phyloP scores from a whole-genome alignment of 306 rosid species.

The Inga leiocalycina region DNA sequence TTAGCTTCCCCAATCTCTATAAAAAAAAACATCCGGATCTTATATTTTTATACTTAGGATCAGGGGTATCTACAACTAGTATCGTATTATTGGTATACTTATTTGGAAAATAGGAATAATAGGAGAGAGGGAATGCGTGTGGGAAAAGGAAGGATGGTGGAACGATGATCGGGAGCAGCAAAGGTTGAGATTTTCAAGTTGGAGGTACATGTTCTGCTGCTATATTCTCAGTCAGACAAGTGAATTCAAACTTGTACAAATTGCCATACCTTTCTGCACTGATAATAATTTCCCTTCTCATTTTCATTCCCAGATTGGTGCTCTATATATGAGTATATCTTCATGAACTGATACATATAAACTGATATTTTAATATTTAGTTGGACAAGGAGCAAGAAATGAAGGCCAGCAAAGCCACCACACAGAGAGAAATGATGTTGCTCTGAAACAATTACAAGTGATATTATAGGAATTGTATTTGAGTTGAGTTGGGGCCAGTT shows the following conservation, averaged over 20 bases:
- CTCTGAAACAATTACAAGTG: constrained; percentile 13
- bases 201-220: constrained; percentile 2
- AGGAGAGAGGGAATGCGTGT: neutral
- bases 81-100: too few relatives aligned
- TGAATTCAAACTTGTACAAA: neutral
- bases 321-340: neutral
- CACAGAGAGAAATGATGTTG: neutral
- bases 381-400: neutral
- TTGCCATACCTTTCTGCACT: neutral
- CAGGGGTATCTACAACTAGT: too few relatives aligned
- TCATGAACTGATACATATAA: neutral
- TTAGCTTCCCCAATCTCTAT: too few relatives aligned
- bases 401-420: neutral
- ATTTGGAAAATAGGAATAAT: neutral
- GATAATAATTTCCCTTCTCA: neutral
- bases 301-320: neutral
- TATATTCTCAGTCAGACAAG: neutral
- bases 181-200: constrained; percentile 16
- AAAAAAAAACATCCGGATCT: too few relatives aligned
- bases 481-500: neutral
- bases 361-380: neutral
- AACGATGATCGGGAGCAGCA: constrained; percentile 21
- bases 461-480: too few relatives aligned
- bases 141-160: neutral
- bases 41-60: too few relatives aligned